Evolutionary conservation across 441 rosid genomes (phyloP), one percentile per base, ranked within the genome.

Genomic region (Euphorbia corollata): DNA sequence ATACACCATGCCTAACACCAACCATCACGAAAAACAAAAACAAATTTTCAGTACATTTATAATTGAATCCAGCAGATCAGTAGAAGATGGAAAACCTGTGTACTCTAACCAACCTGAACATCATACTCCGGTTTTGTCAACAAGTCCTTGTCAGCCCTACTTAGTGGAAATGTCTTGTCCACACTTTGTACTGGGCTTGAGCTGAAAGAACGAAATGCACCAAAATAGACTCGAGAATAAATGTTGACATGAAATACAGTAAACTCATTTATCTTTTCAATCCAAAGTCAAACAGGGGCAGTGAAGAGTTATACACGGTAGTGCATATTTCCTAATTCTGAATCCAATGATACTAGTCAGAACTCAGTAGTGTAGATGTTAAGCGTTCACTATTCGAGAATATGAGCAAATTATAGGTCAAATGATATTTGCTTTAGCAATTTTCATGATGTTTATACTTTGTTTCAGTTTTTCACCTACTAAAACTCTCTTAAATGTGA

Each of bases 1-100:
- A 95, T 92, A 75, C 99, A 95, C 97, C 99, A 95, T 23, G 91
- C 97, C 99, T 95, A 71, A 18, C 56, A 62, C 11, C 66, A 47
- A 27, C 41, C 62, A 80, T 71, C 51, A 63, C 15, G 34, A 71
- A 50, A 50, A 50, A 50, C 41, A 71, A 50, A 50, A 50, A 50
- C 41, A 68, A 27, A 1, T 27, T 27, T 71, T 81, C 63, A 76
- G 63, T 32, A 53, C 59, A 70, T 64, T 38, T 51, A 63, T 9
- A 62, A 55, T 32, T 41, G 8, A 63, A 45, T 11, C 47, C 23
- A 11, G 56, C 23, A 57, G 72, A 63, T 19, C 11, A 11, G 19
- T 27, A 57, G 10, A 1, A 57, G 22, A 57, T 24, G 32, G 32
- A 27, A 27, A 27, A 27, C 32, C 61, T 15, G 36, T 59, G 34